A percentile compares a stretch with the other conserved stretches of the same genome.
These are phyloP conservation scores for Ophiostoma fasciatum DNA, from an alignment of 2,329 filamentous ascomycete species.

Conservation along the genomic window DNA sequence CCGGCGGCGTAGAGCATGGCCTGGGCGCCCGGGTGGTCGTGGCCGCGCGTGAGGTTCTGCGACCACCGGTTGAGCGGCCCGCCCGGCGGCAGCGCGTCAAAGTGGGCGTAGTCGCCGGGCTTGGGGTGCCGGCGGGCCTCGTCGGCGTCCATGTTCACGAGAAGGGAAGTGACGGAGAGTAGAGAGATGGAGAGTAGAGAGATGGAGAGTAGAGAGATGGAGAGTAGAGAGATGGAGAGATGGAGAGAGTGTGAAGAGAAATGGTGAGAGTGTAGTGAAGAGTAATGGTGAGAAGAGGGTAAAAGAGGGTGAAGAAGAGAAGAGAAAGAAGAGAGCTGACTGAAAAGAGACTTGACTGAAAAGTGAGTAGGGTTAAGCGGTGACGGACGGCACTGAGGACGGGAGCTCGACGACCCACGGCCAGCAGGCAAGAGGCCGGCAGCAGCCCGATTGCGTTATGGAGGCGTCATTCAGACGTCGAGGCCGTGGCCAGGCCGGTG, in stretches of 20 bases:
- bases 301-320: not conserved
- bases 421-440: too few species aligned
- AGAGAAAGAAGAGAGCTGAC: not conserved
- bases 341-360: not conserved
- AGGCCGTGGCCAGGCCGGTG: too few species aligned
- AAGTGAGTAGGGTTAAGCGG: too few species aligned
- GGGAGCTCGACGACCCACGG: too few species aligned
- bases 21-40: conserved; percentile 88
- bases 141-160: too few species aligned
- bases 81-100: conserved; percentile 34
- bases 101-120: conserved; percentile 39
- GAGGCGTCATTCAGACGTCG: not conserved
- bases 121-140: conserved; percentile 18
- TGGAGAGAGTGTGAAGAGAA: too few species aligned
- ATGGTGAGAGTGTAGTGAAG: too few species aligned
- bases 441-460: not conserved
- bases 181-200: too few species aligned
- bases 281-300: not conserved
- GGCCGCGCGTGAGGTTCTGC: conserved; percentile 61
- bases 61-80: conserved; percentile 71
- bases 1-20: conserved; percentile 94
- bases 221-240: too few species aligned
- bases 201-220: too few species aligned
- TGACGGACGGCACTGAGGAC: too few species aligned
- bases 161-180: too few species aligned